phyloP scores from a whole-genome alignment of 2,329 filamentous ascomycete genomes.

The Phaeophleospora eucalypticola region DNA sequence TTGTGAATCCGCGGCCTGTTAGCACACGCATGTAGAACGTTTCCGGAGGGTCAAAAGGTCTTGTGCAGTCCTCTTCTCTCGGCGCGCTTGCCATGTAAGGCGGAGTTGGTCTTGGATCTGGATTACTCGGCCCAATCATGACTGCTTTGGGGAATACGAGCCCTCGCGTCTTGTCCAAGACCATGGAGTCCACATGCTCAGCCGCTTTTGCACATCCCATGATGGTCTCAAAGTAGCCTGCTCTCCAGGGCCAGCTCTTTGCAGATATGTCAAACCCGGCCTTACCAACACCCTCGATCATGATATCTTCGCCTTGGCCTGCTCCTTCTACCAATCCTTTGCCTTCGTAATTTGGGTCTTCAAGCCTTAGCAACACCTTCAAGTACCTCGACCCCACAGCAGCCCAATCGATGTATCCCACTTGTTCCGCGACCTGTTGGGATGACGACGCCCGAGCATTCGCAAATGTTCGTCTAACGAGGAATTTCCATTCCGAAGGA shows the following conservation, averaged over 20 bases:
- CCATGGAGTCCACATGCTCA: conserved; percentile 76
- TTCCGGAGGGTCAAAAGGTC: conserved; percentile 66
- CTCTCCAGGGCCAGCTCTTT: conserved; percentile 78
- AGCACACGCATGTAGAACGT: conserved; percentile 77
- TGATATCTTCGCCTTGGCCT: conserved; percentile 36
- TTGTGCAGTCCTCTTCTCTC: conserved; percentile 69
- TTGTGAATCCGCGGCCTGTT: conserved; percentile 72
- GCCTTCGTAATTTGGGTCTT: conserved; percentile 66
- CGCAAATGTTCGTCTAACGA: conserved; percentile 65
- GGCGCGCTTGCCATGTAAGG: conserved; percentile 60
- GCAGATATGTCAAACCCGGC: conserved; percentile 64
- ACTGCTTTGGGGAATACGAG: conserved; percentile 68
- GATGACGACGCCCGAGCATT: conserved; percentile 47
- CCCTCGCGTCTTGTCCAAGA: conserved; percentile 63
- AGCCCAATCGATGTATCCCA: conserved; percentile 65
- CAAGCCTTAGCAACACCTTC: conserved; percentile 61
- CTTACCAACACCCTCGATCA: conserved; percentile 51
- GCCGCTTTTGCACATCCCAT: conserved; percentile 72
- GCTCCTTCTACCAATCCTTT: conserved; percentile 57
- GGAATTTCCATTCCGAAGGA: conserved; percentile 74
- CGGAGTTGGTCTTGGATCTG: conserved; percentile 68
- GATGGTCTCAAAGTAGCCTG: conserved; percentile 78
- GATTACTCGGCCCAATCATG: conserved; percentile 79
- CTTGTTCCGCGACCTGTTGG: conserved; percentile 54
- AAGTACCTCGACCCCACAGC: conserved; percentile 58